Evolutionary conservation across 2,329 filamentous ascomycete species (phyloP), one percentile per base, ranked within the genome.

Genomic region (Fusarium sp.): DNA sequence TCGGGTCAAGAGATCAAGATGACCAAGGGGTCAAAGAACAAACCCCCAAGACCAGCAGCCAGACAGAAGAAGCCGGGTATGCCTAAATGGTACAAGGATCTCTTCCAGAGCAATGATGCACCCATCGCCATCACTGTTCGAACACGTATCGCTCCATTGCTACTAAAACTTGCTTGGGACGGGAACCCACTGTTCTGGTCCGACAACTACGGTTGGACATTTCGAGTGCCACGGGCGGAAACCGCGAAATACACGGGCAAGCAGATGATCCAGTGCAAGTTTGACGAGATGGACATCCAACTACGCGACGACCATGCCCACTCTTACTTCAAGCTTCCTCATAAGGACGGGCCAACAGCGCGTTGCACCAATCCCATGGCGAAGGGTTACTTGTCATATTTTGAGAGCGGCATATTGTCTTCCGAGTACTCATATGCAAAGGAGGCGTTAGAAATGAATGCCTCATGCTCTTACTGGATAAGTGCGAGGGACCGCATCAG

Each of bases 381-480:
- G 9, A 99, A 99, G 80, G 88, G 92, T 13, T 99, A 98, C 74
- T 83, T 97, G 59, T 80, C 90, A 52, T 98, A 97, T 78, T 98
- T 99, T 74, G 96, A 99, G 74, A 92, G 92, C 36, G 95, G 94
- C 0, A 93, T 87, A 1, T 83, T 99, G 5, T 93, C 93, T 1
- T 98, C 95, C 0, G 92, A 97, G 78, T 98, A 92, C 74, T 78
- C 90, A 0, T 95, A 98, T 74, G 96, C 96, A 0, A 98, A 97
- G 76, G 94, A 97, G 78, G 96, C 97, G 0, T 83, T 99, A 43
- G 92, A 98, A 73, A 99, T 99, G 96, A 99, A 99, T 74, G 94
- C 96, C 0, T 97, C 94, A 0, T 99, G 97, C 78, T 98, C 95
- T 1, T 99, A 99, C 80, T 99, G 97, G 96, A 98, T 99, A 73